These are phyloP conservation scores for Cryptomeria japonica DNA, from an alignment of 75 land plant species.

Conservation along the genomic window DNA sequence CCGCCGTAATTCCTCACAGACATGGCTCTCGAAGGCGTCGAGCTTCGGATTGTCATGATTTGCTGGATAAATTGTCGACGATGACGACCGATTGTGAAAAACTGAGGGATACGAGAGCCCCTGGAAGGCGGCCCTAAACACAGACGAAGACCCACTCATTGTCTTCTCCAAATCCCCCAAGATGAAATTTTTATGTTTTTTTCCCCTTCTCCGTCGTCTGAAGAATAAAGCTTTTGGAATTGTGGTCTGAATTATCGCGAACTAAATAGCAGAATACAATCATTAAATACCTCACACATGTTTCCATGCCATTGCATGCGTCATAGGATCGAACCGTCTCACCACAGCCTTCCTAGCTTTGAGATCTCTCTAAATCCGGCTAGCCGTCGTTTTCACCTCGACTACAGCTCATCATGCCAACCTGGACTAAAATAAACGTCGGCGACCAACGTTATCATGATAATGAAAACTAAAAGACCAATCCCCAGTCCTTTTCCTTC, in stretches of 20 bases:
- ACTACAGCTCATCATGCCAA: background rate
- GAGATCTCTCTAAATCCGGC: background rate
- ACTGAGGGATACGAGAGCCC: slow-evolving; percentile 6
- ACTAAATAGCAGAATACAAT: background rate
- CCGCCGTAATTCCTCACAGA: slow-evolving; percentile 10
- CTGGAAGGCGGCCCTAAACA: slow-evolving; percentile 13
- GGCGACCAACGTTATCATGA: background rate
- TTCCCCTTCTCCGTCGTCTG: background rate
- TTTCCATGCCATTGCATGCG: background rate
- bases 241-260: background rate
- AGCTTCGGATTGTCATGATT: slow-evolving; percentile 10
- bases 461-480: no score
- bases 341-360: background rate
- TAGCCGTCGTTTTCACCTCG: background rate
- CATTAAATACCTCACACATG: background rate
- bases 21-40: slow-evolving; percentile 22
- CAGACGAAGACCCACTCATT: slow-evolving; percentile 12
- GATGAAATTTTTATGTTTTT: background rate
- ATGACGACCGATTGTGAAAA: background rate
- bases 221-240: background rate
- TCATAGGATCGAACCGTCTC: background rate
- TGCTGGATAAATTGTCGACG: slow-evolving; percentile 6
- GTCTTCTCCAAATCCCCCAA: background rate
- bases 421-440: background rate
- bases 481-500: no score